phyloP scores from a whole-genome alignment of 1,139 yeast genomes.

The Debaryomyces psychrophilus region DNA sequence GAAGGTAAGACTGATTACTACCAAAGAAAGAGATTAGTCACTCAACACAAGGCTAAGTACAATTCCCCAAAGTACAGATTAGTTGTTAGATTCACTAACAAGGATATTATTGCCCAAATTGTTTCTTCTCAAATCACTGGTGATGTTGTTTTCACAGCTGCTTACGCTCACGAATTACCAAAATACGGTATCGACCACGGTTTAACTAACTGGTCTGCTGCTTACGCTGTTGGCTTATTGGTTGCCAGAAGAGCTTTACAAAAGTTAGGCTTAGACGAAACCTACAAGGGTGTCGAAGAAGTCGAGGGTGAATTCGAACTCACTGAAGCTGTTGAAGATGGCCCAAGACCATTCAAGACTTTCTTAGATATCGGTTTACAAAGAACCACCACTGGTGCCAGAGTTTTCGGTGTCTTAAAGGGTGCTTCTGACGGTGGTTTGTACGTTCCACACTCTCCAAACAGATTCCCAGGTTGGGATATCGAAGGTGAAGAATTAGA shows the following conservation, averaged over 20 bases:
- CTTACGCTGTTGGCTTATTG: constrained; percentile 98
- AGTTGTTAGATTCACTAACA: constrained; percentile 99
- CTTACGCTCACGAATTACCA: constrained; percentile 99
- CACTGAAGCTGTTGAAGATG: constrained; percentile 99
- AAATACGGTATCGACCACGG: constrained; percentile 97
- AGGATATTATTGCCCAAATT: constrained; percentile 97
- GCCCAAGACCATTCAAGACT: constrained; percentile 99
- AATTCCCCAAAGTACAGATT: constrained; percentile 99
- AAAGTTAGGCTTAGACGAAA: constrained; percentile 98
- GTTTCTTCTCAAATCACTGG: constrained; percentile 96
- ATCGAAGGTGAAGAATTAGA: constrained; percentile 98
- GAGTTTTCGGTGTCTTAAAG: constrained; percentile 98
- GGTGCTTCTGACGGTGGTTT: constrained; percentile 99
- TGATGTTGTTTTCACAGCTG: constrained; percentile 95
- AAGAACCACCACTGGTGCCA: constrained; percentile 99
- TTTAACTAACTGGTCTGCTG: constrained; percentile 99
- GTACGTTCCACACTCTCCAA: constrained; percentile 98
- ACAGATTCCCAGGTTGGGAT: constrained; percentile 99
- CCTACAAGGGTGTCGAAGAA: constrained; percentile 98
- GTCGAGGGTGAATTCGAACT: constrained; percentile 98
- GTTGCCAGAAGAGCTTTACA: constrained; percentile 99
- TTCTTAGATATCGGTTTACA: constrained; percentile 99
- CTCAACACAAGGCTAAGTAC: constrained; percentile 99
- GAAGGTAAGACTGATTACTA: constrained; percentile 99
- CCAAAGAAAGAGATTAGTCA: constrained; percentile 99